phyloP scores from a whole-genome alignment of 305 asterid species.

The Fraxinus xanthoxyloides region DNA sequence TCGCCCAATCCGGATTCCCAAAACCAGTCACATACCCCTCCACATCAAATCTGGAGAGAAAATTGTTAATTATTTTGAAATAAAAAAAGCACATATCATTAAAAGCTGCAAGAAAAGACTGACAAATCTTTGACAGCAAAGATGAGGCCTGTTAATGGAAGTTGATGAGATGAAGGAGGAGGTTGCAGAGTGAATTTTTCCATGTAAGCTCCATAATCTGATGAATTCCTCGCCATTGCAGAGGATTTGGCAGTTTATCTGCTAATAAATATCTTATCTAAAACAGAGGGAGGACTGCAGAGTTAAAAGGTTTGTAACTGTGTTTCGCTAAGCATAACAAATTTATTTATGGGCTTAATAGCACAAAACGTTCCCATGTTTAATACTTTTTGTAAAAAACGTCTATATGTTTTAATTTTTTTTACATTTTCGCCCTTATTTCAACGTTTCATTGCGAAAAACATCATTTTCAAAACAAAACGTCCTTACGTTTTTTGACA shows the following conservation, averaged over 20 bases:
- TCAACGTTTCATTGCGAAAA: too few species aligned
- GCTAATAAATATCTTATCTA: background rate
- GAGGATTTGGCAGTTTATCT: background rate
- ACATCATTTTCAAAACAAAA: too few species aligned
- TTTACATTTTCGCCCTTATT: too few species aligned
- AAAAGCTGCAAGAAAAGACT: slow-evolving; percentile 10
- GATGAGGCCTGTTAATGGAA: slow-evolving; percentile 61
- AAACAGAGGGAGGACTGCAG: background rate
- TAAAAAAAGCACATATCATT: background rate
- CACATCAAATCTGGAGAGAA: slow-evolving; percentile 55
- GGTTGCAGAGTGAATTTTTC: slow-evolving; percentile 53
- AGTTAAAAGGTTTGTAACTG: background rate
- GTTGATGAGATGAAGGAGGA: slow-evolving; percentile 39
- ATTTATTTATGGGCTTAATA: too few species aligned
- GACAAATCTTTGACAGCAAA: slow-evolving; percentile 88
- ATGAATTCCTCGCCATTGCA: background rate
- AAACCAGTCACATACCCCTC: slow-evolving; percentile 77
- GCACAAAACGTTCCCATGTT: too few species aligned
- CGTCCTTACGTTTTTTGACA: too few species aligned
- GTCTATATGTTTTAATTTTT: too few species aligned
- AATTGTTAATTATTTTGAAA: background rate
- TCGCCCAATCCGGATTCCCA: slow-evolving; percentile 81
- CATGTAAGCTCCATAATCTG: slow-evolving; percentile 68
- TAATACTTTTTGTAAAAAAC: too few species aligned
- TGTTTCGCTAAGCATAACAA: background rate